Evolutionary conservation across 352 stramenopile species (phyloP), one percentile per base, ranked within the genome.

Genomic region (Phytopythium oedochilum): DNA sequence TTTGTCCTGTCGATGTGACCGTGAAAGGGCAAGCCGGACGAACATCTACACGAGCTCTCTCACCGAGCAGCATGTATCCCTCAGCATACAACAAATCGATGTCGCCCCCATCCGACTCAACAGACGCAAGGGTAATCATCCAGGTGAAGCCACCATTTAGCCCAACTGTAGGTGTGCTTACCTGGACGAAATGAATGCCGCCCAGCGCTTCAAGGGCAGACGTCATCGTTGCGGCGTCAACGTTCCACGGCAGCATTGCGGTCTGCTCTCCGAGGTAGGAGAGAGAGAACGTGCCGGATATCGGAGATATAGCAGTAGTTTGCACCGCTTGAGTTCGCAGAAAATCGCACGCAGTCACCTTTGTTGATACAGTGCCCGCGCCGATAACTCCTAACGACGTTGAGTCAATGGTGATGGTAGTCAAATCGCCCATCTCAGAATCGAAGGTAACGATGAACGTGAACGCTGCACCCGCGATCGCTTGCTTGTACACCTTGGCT

Each of bases 261-360:
- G 92, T 98, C 55, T 63, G 40, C 18, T 73, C 71, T n/a, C 68
- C 71, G 17, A 75, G 69, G 49, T 96, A 97, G 4, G 64, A 61
- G 0, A 98, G 55, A 23, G 78, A 96, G 54, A 98, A 98, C 12
- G 68, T 86, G 11, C 93, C 93, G 12, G 78, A 82, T 22, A 97
- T 71, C 34, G 64, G 52, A 3, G 78, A 75, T 0, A 22, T 45
- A 3, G 80, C 69, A 2, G 70, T 77, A 22, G 66, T 92, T 42
- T 75, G 63, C 46, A 94, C 59, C 42, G 75, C 63, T 64, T 97
- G 94, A 10, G 86, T 80, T n/a, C 80, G 73, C 48, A 86, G 83
- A 29, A 72, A 83, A 53, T 97, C 83, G 53, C 90, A 98, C 6
- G 83, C 76, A 11, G 81, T 97, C 10, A 98, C 73, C 11, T 76